Evolutionary conservation across 2,329 filamentous ascomycete genomes (phyloP), one percentile per base, ranked within the genome.

Genomic region (Claviceps spartinae): DNA sequence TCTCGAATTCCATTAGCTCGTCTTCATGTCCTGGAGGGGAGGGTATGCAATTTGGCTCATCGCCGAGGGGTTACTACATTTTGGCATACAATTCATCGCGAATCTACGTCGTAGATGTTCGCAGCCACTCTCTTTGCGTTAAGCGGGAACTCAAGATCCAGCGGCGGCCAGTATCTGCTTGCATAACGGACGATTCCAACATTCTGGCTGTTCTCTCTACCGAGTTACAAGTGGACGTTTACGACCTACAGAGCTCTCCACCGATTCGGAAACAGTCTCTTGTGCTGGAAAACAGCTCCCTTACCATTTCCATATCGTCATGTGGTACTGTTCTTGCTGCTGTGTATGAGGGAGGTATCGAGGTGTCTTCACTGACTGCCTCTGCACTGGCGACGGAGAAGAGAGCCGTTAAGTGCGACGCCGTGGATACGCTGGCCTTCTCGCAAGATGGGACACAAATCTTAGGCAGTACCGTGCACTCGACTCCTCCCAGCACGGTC

Each of bases 261-360:
- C 85, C 85, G 16, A 82, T 79, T 60, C 78, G 86, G 56, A 78
- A 79, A n/a, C 82, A 85, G 61, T 85, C 85, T 36, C 76, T 95
- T 52, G 78, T 85, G 46, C 74, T 95, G 55, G 86, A 91, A 60
- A 83, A 93, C 64, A 79, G 81, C 52, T 87, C 89, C 8, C 80
- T 83, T 51, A 82, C 87, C 14, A 85, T 95, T 57, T 83, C 86
- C 16, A 70, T 95, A 34, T 91, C 88, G 0, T 87, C 88, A 1
- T 86, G 85, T 56, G 88, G 87, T 24, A 82, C 83, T 44, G 86
- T 95, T 14, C 69, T 95, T 46, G 89, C 89, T 24, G 85, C 88
- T 16, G 88, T 88, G 7, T 94, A 90, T 65, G 82, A 88, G 61
- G 86, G 86, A 52, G 87, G 86, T n/a, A 90, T 95, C 56, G 89